These are phyloP conservation scores for Silene coronaria DNA, from an alignment of 179 eudicot species.

Conservation along the genomic window DNA sequence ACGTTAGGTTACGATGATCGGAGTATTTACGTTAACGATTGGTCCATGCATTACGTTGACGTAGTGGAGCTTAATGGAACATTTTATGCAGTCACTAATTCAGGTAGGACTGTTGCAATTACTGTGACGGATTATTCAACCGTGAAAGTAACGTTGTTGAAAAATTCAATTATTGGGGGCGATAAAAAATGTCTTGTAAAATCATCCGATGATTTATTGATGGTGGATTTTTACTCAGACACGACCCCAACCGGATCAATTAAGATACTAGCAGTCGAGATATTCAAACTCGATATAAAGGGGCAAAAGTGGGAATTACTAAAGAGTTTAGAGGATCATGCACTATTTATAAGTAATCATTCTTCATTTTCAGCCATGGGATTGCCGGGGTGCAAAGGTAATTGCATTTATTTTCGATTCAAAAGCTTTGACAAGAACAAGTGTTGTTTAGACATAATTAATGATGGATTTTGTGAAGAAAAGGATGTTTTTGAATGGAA, in stretches of 20 bases:
- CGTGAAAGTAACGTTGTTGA: conserved; percentile 13
- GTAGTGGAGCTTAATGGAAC: conserved; percentile 21
- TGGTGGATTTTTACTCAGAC: conserved; percentile 31
- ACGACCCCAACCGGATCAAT: conserved; percentile 17
- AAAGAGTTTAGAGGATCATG: conserved; percentile 18
- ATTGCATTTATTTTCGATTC: conserved; percentile 30
- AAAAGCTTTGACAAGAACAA: conserved; percentile 20
- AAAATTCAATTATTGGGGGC: conserved; percentile 30
- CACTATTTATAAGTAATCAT: conserved; percentile 27
- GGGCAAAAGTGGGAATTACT: conserved; percentile 27
- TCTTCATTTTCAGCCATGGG: conserved; percentile 22
- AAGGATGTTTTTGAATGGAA: conserved; percentile 10
- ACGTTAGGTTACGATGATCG: conserved; percentile 34
- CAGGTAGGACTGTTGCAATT: conserved; percentile 31
- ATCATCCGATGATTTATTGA: conserved; percentile 19
- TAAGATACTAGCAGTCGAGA: conserved; percentile 26
- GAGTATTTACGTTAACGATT: conserved; percentile 31
- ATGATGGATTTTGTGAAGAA: neutral
- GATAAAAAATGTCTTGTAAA: conserved; percentile 30
- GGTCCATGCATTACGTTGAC: conserved; percentile 34
- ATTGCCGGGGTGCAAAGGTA: conserved; percentile 22
- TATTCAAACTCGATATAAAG: conserved; percentile 21
- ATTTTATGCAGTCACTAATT: conserved; percentile 32
- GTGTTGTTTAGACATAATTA: neutral
- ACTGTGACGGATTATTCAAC: neutral